phyloP scores from a whole-genome alignment of 1,284 basidiomycete species.

The Leccinum fuscescens region DNA sequence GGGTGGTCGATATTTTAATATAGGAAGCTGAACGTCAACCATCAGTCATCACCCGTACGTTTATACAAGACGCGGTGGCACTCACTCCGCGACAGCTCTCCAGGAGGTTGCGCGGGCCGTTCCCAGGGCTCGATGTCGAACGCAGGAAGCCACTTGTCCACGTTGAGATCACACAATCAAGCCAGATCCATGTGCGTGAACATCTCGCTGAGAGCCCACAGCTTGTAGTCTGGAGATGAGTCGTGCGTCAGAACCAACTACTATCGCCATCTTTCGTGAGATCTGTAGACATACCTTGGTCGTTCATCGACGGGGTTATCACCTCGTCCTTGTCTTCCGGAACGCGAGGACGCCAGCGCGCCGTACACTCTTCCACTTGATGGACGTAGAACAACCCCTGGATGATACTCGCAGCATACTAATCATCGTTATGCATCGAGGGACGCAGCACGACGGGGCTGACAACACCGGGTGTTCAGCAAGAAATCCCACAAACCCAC shows the following conservation, averaged over 20 bases:
- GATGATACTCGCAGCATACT: constrained; percentile 58
- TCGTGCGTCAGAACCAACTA: too few species aligned
- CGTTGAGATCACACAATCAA: constrained; percentile 37
- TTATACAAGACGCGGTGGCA: not conserved
- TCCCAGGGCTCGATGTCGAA: too few species aligned
- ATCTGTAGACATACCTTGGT: too few species aligned
- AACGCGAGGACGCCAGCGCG: constrained; percentile 36
- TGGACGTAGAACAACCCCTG: constrained; percentile 67
- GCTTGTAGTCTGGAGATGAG: too few species aligned
- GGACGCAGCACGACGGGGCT: constrained; percentile 69
- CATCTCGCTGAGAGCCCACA: too few species aligned
- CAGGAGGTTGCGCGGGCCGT: too few species aligned
- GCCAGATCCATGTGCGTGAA: constrained; percentile 54
- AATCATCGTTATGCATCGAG: constrained; percentile 43
- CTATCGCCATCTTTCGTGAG: too few species aligned
- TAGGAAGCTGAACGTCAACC: constrained; percentile 36
- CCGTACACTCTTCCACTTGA: constrained; percentile 56
- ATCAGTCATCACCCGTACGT: constrained; percentile 1
- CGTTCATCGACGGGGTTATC: too few species aligned
- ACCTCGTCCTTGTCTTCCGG: too few species aligned
- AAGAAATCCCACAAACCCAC: not conserved
- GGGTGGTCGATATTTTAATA: constrained; percentile 32
- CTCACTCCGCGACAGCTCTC: too few species aligned
- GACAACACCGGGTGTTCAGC: not conserved
- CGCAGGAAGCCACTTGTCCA: too few species aligned